Conservation (phyloP, 2,329 filamentous ascomycete genomes). For the Aspergillus ibericus region DNA sequence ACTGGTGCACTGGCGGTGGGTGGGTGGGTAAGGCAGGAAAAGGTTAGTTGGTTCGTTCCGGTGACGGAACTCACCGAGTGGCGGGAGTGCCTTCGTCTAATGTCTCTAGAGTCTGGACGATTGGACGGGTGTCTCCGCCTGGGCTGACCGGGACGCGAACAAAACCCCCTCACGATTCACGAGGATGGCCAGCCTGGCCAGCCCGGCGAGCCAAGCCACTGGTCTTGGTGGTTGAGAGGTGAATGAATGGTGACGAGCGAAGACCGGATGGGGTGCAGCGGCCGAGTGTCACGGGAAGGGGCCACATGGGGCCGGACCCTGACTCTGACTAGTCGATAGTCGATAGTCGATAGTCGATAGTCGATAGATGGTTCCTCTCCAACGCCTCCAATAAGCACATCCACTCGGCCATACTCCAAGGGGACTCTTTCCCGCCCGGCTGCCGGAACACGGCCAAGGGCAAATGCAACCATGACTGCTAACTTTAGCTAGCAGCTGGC, state of each 20-base stretch:
- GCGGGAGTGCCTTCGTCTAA: neutral
- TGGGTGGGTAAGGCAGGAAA: neutral
- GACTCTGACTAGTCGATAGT: neutral
- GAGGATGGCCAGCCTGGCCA: neutral
- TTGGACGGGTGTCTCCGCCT: neutral
- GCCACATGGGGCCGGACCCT: slow-evolving; percentile 12
- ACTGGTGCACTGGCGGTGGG: too few species aligned
- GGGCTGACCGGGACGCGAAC: neutral
- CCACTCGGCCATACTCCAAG: slow-evolving; percentile 2
- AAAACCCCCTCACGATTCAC: neutral
- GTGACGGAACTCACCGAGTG: slow-evolving; percentile 6
- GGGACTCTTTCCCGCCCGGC: slow-evolving; percentile 13
- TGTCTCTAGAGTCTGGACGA: too few species aligned
- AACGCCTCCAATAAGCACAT: neutral
- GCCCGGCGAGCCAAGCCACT: neutral
- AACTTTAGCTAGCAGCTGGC: slow-evolving; percentile 3
- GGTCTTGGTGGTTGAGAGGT: neutral
- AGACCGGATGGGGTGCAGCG: slow-evolving; percentile 8
- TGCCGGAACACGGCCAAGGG: neutral
- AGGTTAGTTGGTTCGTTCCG: neutral
- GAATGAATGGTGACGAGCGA: too few species aligned
- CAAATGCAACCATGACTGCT: slow-evolving; percentile 11
- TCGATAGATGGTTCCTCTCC: too few species aligned
- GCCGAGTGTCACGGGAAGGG: slow-evolving; percentile 11
- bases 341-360: too few species aligned